Conservation (phyloP, 2,329 filamentous ascomycete species). For the Aspergillus nomiae region DNA sequence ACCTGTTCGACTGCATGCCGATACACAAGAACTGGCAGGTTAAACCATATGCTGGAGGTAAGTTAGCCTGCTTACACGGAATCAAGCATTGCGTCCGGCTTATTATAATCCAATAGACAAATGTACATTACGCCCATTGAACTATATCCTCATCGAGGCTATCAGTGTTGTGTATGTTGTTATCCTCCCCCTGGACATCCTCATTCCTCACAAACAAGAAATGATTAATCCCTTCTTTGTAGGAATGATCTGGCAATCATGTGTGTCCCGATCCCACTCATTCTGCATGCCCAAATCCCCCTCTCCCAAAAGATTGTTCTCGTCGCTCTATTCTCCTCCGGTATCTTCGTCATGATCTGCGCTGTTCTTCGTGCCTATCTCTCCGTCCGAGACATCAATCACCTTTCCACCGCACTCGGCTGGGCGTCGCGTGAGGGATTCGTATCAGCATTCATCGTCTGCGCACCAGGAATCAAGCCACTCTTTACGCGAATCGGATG, state of each 20-base stretch:
- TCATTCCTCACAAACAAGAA: too few species aligned
- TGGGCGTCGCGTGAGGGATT: conserved; percentile 23
- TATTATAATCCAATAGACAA: conserved; percentile 12
- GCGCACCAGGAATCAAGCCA: conserved; percentile 20
- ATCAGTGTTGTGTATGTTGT: conserved; percentile 18
- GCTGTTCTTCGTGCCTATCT: conserved; percentile 23
- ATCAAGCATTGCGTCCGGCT: not conserved
- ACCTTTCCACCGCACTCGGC: conserved; percentile 17
- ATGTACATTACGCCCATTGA: conserved; percentile 18
- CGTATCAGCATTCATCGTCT: conserved; percentile 20
- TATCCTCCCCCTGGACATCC: not conserved
- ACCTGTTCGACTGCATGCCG: conserved; percentile 17
- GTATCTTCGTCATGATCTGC: conserved; percentile 24
- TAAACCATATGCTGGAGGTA: conserved; percentile 22
- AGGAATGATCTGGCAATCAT: conserved; percentile 24
- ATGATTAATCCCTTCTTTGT: not conserved
- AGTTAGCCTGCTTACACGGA: not conserved
- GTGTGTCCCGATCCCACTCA: conserved; percentile 21
- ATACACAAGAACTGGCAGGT: conserved; percentile 22
- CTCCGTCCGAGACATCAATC: conserved; percentile 18
- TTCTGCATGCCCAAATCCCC: conserved; percentile 18
- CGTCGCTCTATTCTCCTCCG: conserved; percentile 19
- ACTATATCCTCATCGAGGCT: conserved; percentile 21
- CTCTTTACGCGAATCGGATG: conserved; percentile 13
- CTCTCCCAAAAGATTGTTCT: conserved; percentile 19